Conservation (phyloP, 768 basidiomycete genomes). For the Candolleomyces aberdarensis region DNA sequence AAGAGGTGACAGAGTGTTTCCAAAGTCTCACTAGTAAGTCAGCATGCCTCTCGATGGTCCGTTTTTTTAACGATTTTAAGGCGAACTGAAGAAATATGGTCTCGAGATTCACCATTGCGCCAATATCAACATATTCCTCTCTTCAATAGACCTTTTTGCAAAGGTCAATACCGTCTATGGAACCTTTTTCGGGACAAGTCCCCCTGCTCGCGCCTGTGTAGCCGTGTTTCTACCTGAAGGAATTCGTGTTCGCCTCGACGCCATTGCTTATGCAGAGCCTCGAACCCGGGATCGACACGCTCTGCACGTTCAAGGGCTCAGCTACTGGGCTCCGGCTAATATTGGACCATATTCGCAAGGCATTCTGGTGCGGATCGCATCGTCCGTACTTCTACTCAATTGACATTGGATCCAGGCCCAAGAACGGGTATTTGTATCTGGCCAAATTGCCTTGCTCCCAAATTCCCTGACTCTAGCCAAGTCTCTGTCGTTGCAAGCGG, state of each 20-base stretch:
- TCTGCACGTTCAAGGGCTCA: constrained; percentile 91
- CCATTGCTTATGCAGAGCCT: constrained; percentile 62
- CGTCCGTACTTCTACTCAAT: neutral
- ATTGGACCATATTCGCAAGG: constrained; percentile 99
- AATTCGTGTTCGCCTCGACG: constrained; percentile 67
- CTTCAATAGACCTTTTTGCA: constrained; percentile 78
- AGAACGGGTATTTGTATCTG: constrained; percentile 83
- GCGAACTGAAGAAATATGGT: constrained; percentile 43
- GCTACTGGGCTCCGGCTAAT: constrained; percentile 99
- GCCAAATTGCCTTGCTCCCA: constrained; percentile 92
- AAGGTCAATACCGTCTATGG: constrained; percentile 76
- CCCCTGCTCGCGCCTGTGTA: constrained; percentile 94
- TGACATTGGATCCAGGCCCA: constrained; percentile 48
- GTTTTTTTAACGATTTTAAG: constrained; percentile 32
- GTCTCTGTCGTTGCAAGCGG: constrained; percentile 61
- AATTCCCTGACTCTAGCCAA: constrained; percentile 62
- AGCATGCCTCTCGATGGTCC: neutral
- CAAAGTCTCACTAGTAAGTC: constrained; percentile 53
- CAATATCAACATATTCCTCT: constrained; percentile 80
- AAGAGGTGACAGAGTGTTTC: constrained; percentile 75
- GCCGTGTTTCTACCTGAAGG: constrained; percentile 65
- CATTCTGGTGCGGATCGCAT: constrained; percentile 51
- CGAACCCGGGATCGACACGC: constrained; percentile 52
- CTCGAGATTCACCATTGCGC: constrained; percentile 58
- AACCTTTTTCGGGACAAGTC: constrained; percentile 84